These are phyloP conservation scores for Colletotrichum euphorbiae DNA, from an alignment of 2,329 filamentous ascomycete species.

Conservation along the genomic window DNA sequence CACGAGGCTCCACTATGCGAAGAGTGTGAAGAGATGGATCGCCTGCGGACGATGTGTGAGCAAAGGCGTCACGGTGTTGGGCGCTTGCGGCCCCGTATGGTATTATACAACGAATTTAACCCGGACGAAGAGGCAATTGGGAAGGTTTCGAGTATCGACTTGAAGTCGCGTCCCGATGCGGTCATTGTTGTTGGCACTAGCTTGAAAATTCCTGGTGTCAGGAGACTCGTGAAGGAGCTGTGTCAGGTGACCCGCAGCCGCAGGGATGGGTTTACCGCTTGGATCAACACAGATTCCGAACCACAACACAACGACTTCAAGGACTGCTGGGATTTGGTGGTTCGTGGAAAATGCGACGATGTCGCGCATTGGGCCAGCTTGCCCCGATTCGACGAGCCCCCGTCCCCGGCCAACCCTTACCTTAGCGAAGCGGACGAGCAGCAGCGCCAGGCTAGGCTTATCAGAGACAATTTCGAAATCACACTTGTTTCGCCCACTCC, in stretches of 20 bases:
- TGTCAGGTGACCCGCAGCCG: constrained; percentile 87
- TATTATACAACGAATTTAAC: constrained; percentile 97
- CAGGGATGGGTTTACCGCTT: constrained; percentile 87
- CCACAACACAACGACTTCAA: constrained; percentile 87
- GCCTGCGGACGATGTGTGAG: constrained; percentile 77
- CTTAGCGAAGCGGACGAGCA: constrained; percentile 58
- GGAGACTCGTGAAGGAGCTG: constrained; percentile 89
- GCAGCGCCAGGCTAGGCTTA: constrained; percentile 50
- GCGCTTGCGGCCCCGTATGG: constrained; percentile 88
- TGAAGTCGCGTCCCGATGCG: constrained; percentile 87
- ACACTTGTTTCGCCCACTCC: constrained; percentile 47
- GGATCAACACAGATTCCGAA: constrained; percentile 92
- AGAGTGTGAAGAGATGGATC: constrained; percentile 79
- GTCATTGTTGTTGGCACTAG: constrained; percentile 96
- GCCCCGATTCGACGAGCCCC: constrained; percentile 69
- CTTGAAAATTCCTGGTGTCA: constrained; percentile 92
- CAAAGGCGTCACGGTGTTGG: constrained; percentile 96
- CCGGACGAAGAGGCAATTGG: constrained; percentile 97
- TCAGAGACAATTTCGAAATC: constrained; percentile 55
- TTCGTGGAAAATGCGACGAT: constrained; percentile 88
- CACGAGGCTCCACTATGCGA: constrained; percentile 84
- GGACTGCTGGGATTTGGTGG: constrained; percentile 92
- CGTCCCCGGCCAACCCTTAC: constrained; percentile 61
- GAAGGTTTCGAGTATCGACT: constrained; percentile 86
- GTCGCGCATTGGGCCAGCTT: constrained; percentile 79